phyloP scores from a whole-genome alignment of 352 stramenopile species.

The Pythium dissotocum region DNA sequence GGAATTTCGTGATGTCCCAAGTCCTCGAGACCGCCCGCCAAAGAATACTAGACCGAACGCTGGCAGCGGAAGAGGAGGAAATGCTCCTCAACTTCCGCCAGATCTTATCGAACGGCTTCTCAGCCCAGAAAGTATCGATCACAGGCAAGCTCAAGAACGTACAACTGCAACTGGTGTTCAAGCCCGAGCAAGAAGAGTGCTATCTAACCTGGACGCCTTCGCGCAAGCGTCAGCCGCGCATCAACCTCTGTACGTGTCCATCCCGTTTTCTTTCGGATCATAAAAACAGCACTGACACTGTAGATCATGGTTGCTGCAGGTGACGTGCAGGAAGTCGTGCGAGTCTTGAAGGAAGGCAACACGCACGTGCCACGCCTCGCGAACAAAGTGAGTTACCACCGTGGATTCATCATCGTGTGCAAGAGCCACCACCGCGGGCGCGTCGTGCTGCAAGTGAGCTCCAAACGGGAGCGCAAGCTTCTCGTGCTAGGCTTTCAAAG shows the following conservation, averaged over 20 bases:
- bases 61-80: slow-evolving; percentile 38
- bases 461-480: slow-evolving; percentile 60
- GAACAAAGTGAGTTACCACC: slow-evolving; percentile 65
- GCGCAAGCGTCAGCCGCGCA: slow-evolving; percentile 60
- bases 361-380: slow-evolving; percentile 44
- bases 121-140: slow-evolving; percentile 73
- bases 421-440: slow-evolving; percentile 65
- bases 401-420: slow-evolving; percentile 64
- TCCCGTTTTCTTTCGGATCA: not conserved
- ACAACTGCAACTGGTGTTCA: slow-evolving; percentile 51
- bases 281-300: not conserved
- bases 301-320: slow-evolving; percentile 32
- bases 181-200: slow-evolving; percentile 45
- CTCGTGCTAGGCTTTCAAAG: slow-evolving; percentile 57
- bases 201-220: slow-evolving; percentile 78
- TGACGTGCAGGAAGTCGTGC: slow-evolving; percentile 59
- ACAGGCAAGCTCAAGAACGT: slow-evolving; percentile 66
- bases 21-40: slow-evolving; percentile 48
- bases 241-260: slow-evolving; percentile 53
- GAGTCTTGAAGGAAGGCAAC: slow-evolving; percentile 55
- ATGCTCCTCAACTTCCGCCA: slow-evolving; percentile 54
- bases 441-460: slow-evolving; percentile 58
- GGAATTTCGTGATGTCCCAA: slow-evolving; percentile 37
- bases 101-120: slow-evolving; percentile 54
- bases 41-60: slow-evolving; percentile 28